Evolutionary conservation across 805 yeast genomes (phyloP).

Genomic region (Ogataea populi-albae): DNA sequence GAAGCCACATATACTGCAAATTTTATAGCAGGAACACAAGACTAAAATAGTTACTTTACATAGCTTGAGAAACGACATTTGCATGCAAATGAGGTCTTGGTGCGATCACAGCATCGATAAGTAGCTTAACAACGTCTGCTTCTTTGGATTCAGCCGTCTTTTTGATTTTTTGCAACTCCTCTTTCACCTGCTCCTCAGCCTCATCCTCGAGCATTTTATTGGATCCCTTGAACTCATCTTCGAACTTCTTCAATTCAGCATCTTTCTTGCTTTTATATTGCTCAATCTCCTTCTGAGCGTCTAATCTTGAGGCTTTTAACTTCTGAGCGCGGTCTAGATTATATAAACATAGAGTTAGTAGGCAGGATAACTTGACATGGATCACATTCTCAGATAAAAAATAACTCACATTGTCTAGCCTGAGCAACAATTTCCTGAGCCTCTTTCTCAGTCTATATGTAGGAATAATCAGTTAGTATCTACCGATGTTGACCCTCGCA

Average conservation of each 20-base stretch:
- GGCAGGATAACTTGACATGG: slow-evolving; percentile 12
- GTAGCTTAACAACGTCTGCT: slow-evolving; percentile 63
- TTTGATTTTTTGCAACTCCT: slow-evolving; percentile 66
- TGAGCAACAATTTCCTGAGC: slow-evolving; percentile 95
- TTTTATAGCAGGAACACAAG: background rate
- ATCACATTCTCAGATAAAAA: background rate
- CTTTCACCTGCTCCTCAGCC: slow-evolving; percentile 71
- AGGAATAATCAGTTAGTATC: background rate
- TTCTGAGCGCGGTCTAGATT: slow-evolving; percentile 70
- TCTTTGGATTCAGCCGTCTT: slow-evolving; percentile 62
- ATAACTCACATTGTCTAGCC: slow-evolving; percentile 78
- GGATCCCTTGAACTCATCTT: slow-evolving; percentile 68
- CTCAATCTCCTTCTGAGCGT: slow-evolving; percentile 86
- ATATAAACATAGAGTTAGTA: too few species aligned
- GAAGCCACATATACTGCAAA: too few species aligned
- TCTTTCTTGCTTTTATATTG: slow-evolving; percentile 84
- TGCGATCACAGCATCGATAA: slow-evolving; percentile 73
- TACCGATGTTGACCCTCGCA: slow-evolving; percentile 7
- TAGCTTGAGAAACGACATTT: slow-evolving; percentile 36
- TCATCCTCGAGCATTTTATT: slow-evolving; percentile 75
- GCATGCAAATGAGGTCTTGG: slow-evolving; percentile 83
- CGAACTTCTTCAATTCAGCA: slow-evolving; percentile 69
- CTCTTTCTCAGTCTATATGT: slow-evolving; percentile 89
- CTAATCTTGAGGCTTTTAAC: slow-evolving; percentile 90
- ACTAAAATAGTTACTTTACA: too few species aligned